Evolutionary conservation across 768 basidiomycete genomes (phyloP), one percentile per base, ranked within the genome.

Genomic region (Trametes sanguinea): DNA sequence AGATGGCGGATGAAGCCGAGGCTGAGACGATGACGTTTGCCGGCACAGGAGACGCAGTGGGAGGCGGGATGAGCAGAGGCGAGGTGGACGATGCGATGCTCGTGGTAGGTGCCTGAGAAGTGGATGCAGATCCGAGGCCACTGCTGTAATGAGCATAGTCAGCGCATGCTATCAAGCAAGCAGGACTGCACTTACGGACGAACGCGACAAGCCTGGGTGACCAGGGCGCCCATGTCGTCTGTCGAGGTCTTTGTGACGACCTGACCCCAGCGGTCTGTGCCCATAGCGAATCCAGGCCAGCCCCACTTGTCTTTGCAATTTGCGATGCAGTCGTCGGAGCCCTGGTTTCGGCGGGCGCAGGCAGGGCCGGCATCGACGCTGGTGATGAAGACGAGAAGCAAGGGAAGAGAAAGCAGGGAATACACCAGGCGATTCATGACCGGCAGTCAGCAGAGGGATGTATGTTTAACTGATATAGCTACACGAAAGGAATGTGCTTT

Each of bases 231-330:
- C 65, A 72, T 73, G 61, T 72, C 74, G n/a, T 74, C 71, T 7
- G 78, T 75, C 53, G 76, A 68, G 66, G 84, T 77, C 44, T 83
- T 83, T 33, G 75, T 66, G 62, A 67, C 57, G 43, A 71, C 68
- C 16, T 66, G 57, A 51, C 85, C 85, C 85, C 85, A 87, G 32
- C 75, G 78, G 69, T 85, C 80, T n/a, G 73, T 76, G 60, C 81
- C 81, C 80, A 85, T 83, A 56, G 77, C 72, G 13, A 68, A 67
- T 17, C 81, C 81, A 13, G 79, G 72, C 77, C 79, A 76, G 13
- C 75, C 75, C 70, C 72, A 74, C 37, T 67, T 64, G 45, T 56
- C 46, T 29, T 48, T 62, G 64, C 72, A 76, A 13, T 51, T 48
- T 13, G 50, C n/a, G 11, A 66, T 32, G 54, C 71, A 72, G 35